These are phyloP conservation scores for Pilaira anomala DNA, from an alignment of 192 early-diverging fungal genomes.

Conservation along the genomic window DNA sequence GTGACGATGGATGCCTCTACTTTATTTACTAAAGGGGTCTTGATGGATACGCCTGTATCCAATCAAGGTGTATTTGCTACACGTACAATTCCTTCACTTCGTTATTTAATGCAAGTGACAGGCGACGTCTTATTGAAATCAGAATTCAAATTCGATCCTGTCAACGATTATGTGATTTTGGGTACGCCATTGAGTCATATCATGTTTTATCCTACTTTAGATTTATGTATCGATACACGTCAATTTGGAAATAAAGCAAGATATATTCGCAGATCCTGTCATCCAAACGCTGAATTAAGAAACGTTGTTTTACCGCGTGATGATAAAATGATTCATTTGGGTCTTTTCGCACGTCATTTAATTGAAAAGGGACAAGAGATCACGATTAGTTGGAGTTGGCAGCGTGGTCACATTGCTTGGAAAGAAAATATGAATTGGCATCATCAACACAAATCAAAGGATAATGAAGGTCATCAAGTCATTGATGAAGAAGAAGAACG, in stretches of 20 bases:
- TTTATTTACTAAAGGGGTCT: not conserved
- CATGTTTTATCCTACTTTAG: slow-evolving; percentile 60
- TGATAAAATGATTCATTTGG: slow-evolving; percentile 58
- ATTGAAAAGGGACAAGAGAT: slow-evolving; percentile 65
- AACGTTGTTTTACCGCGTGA: slow-evolving; percentile 55
- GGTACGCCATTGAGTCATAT: slow-evolving; percentile 62
- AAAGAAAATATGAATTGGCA: slow-evolving; percentile 26
- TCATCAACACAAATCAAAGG: slow-evolving; percentile 29
- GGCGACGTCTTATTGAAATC: slow-evolving; percentile 69
- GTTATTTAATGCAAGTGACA: slow-evolving; percentile 75
- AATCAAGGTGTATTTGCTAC: slow-evolving; percentile 62
- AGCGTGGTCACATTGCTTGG: slow-evolving; percentile 43
- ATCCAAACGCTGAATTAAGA: slow-evolving; percentile 59
- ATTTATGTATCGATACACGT: slow-evolving; percentile 71
- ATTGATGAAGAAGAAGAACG: slow-evolving; percentile 25
- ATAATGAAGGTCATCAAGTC: slow-evolving; percentile 11
- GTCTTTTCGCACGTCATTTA: slow-evolving; percentile 56
- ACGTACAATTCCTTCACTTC: slow-evolving; percentile 44
- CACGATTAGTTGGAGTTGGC: slow-evolving; percentile 73
- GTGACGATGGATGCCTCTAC: slow-evolving; percentile 3
- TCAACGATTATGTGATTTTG: slow-evolving; percentile 64
- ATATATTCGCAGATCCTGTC: slow-evolving; percentile 64
- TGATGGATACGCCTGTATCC: not conserved
- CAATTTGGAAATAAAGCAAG: slow-evolving; percentile 65
- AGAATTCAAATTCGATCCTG: slow-evolving; percentile 59